Base-by-base conservation (phyloP, 352 stramenopile genomes). In the Phytopythium mirpurense region DNA sequence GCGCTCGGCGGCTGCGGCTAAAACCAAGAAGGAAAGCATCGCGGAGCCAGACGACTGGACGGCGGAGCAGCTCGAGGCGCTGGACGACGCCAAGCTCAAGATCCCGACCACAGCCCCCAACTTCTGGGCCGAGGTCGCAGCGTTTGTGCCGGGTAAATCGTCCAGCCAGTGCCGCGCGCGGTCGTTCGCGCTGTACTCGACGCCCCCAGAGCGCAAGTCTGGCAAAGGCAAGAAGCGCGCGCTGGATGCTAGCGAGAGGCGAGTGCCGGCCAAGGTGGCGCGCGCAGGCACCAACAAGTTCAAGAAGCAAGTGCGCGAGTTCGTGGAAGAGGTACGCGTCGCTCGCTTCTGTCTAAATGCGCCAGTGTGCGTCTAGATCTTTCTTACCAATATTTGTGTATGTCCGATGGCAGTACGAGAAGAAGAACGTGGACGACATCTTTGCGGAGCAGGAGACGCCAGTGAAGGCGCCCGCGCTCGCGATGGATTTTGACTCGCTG, bases 231-330 rank as follows among this genome's bases (percentile, higher is more conserved):
- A 61, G 18, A 78, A 68, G 34, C 59, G 59, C 59, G 29, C 31
- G 3, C 37, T 57, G 5, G 54, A 64, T 9, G 32, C 24, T 1
- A 36, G 40, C 9, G 51, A 23, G 3, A 26, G 43, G 29, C 47
- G 35, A 32, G 59, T 81, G 26, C 64, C 72, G 15, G 52, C 56
- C 15, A 89, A 91, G 49, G 74, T 91, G 31, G 66, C 76, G 18
- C 78, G 81, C 8, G 74, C 79, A 21, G 81, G 81, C 14, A 86
- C 78, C 19, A 91, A 90, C 37, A 67, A 79, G 46, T 91, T 89
- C 54, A 91, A 91, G 59, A 89, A 91, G 44, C 81, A 91, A 78
- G 81, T 91, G 43, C 81, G 81, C 31, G 59, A 87, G 46, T 91
- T 91, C 51, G 74, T 91, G 2, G 62, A 83, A 54, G 59, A 77